These are phyloP conservation scores for Aspergillus puulaauensis DNA, from an alignment of 2,329 filamentous ascomycete species.

Conservation along the genomic window DNA sequence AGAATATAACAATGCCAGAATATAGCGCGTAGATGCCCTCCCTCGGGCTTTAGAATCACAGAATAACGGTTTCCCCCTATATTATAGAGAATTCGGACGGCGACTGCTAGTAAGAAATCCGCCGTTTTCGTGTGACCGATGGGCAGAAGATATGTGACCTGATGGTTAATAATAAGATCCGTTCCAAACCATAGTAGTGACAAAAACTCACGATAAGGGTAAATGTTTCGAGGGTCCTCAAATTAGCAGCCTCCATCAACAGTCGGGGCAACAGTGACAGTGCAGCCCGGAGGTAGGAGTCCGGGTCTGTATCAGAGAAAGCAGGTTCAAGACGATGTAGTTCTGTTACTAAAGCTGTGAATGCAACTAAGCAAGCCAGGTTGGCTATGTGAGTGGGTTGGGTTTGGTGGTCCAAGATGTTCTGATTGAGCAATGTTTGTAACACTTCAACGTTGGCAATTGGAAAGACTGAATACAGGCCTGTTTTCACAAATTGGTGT, in stretches of 20 bases:
- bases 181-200: constrained; percentile 9
- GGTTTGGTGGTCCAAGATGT: neutral
- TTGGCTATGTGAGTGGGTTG: neutral
- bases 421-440: constrained; percentile 7
- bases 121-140: constrained; percentile 22
- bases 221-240: constrained; percentile 21
- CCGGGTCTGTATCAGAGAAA: constrained; percentile 21
- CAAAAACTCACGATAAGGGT: constrained; percentile 18
- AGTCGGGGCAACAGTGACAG: constrained; percentile 21
- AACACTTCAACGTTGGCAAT: constrained; percentile 19
- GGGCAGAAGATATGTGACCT: constrained; percentile 17
- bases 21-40: constrained; percentile 21
- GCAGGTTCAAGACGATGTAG: constrained; percentile 22
- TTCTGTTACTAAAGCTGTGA: constrained; percentile 25
- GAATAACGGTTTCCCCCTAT: constrained; percentile 17
- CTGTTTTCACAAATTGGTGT: constrained; percentile 18
- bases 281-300: constrained; percentile 22
- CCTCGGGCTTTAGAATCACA: neutral
- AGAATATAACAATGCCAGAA: constrained; percentile 26
- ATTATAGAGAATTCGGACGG: constrained; percentile 22
- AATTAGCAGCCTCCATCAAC: constrained; percentile 19
- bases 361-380: constrained; percentile 21
- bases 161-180: neutral
- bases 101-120: constrained; percentile 21
- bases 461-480: constrained; percentile 27